These are phyloP conservation scores for Malassezia nana DNA, from an alignment of 1,284 basidiomycete species.

Conservation along the genomic window DNA sequence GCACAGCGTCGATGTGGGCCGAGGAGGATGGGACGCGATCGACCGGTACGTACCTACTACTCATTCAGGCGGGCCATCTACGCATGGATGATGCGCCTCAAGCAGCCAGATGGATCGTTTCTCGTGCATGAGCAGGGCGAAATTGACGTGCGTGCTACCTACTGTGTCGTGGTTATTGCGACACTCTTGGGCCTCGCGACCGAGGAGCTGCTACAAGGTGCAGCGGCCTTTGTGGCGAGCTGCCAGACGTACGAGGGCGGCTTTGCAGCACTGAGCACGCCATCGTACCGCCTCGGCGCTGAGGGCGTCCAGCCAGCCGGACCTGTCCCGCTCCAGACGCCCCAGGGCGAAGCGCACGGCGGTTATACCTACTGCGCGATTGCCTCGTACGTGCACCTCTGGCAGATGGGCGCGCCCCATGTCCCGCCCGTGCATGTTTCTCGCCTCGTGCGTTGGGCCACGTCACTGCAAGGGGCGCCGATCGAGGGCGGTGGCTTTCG, in stretches of 20 bases:
- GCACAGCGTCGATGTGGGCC: slow-evolving; percentile 51
- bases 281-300: slow-evolving; percentile 50
- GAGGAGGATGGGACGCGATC: slow-evolving; percentile 49
- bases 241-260: slow-evolving; percentile 99
- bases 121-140: slow-evolving; percentile 77
- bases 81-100: slow-evolving; percentile 80
- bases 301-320: slow-evolving; percentile 8
- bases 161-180: slow-evolving; percentile 65
- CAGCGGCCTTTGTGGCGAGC: slow-evolving; percentile 54
- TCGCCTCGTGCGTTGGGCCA: slow-evolving; percentile 68
- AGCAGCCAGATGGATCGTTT: slow-evolving; percentile 89
- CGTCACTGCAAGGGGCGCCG: slow-evolving; percentile 71
- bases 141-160: slow-evolving; percentile 78
- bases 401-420: slow-evolving; percentile 50
- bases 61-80: slow-evolving; percentile 57
- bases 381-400: slow-evolving; percentile 70
- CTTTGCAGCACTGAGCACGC: slow-evolving; percentile 72
- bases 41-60: slow-evolving; percentile 29
- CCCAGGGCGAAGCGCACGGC: slow-evolving; percentile 88
- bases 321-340: slow-evolving; percentile 47
- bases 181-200: slow-evolving; percentile 70
- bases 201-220: slow-evolving; percentile 63
- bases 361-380: slow-evolving; percentile 92
- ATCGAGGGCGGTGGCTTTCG: slow-evolving; percentile 83
- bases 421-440: slow-evolving; percentile 56